A percentile compares a stretch with the other conserved stretches of the same genome.
These are phyloP conservation scores for Phytophthora tubulina DNA, from an alignment of 352 stramenopile species.

Conservation along the genomic window DNA sequence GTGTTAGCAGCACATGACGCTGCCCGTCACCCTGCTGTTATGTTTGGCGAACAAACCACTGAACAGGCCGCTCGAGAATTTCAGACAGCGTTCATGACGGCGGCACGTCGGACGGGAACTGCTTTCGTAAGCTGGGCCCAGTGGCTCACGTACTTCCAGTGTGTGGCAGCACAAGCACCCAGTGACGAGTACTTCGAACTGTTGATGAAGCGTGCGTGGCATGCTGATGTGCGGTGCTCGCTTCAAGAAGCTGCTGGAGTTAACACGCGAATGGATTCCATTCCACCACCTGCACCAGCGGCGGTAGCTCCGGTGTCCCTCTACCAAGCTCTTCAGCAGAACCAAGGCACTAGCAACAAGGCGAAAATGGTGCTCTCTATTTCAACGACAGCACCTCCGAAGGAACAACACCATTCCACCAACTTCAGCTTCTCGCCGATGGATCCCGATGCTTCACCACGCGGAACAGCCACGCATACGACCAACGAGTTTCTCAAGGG, in stretches of 20 bases:
- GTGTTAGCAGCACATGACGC: conserved; percentile 63
- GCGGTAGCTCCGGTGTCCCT: conserved; percentile 49
- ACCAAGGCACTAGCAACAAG: conserved; percentile 36
- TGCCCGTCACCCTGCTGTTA: conserved; percentile 65
- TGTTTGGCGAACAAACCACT: conserved; percentile 71
- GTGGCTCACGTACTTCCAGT: conserved; percentile 85
- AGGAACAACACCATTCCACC: conserved; percentile 27
- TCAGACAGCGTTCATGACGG: conserved; percentile 55
- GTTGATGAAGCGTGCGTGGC: conserved; percentile 78
- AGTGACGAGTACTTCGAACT: conserved; percentile 86
- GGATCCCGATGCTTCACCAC: conserved; percentile 47
- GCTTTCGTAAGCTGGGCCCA: conserved; percentile 76
- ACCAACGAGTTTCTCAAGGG: conserved; percentile 80
- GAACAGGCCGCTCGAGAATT: conserved; percentile 73
- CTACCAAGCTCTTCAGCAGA: conserved; percentile 62
- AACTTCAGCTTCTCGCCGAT: conserved; percentile 16
- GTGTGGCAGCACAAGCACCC: conserved; percentile 65
- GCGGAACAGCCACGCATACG: conserved; percentile 42
- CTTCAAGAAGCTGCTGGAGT: conserved; percentile 43
- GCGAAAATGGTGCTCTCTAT: conserved; percentile 45
- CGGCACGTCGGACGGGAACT: conserved; percentile 39
- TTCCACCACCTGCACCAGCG: conserved; percentile 9
- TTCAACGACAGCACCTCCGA: conserved; percentile 35
- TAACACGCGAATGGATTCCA: conserved; percentile 20
- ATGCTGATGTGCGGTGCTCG: conserved; percentile 50